A percentile compares a stretch with the other conserved stretches of the same genome.
Evolutionary conservation across 805 yeast genomes (phyloP).

Genomic region (Yarrowia yakushimensis): DNA sequence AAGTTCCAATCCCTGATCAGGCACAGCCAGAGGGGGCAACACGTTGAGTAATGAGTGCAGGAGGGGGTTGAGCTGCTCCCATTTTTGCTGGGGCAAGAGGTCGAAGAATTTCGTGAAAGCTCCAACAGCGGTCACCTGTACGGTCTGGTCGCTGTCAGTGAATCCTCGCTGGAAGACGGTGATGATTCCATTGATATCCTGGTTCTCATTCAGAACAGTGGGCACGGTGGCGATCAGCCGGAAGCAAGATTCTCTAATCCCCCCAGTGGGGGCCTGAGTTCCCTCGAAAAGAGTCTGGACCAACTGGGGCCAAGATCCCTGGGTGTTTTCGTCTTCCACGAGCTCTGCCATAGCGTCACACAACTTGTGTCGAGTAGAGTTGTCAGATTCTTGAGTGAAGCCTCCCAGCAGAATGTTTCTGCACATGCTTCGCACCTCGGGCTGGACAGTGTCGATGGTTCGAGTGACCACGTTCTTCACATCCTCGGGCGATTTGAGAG

Average conservation of each 20-base stretch:
- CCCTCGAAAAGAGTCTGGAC: slow-evolving; percentile 73
- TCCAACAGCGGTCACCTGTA: slow-evolving; percentile 83
- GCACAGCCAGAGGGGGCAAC: slow-evolving; percentile 75
- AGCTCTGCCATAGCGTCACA: slow-evolving; percentile 94
- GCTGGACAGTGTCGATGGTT: slow-evolving; percentile 67
- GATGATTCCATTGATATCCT: slow-evolving; percentile 49
- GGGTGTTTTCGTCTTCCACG: slow-evolving; percentile 42
- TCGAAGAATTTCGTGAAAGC: slow-evolving; percentile 91
- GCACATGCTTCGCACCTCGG: slow-evolving; percentile 57
- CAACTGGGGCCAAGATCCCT: slow-evolving; percentile 69
- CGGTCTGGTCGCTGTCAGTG: slow-evolving; percentile 73
- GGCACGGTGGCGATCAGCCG: slow-evolving; percentile 86
- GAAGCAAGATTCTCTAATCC: slow-evolving; percentile 84
- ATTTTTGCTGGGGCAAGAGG: slow-evolving; percentile 68
- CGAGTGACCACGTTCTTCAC: slow-evolving; percentile 65
- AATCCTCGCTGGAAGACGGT: slow-evolving; percentile 80
- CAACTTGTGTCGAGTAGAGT: slow-evolving; percentile 80
- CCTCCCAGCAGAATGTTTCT: slow-evolving; percentile 68
- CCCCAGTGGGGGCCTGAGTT: slow-evolving; percentile 51
- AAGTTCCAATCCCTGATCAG: slow-evolving; percentile 75
- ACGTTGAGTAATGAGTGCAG: slow-evolving; percentile 83
- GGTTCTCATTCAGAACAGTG: slow-evolving; percentile 60
- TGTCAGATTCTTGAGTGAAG: slow-evolving; percentile 63
- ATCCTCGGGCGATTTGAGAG: slow-evolving; percentile 71
- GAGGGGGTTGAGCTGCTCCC: slow-evolving; percentile 74